These are phyloP conservation scores for Trebouxia sp. DNA, from an alignment of 139 green algal species.

Conservation along the genomic window DNA sequence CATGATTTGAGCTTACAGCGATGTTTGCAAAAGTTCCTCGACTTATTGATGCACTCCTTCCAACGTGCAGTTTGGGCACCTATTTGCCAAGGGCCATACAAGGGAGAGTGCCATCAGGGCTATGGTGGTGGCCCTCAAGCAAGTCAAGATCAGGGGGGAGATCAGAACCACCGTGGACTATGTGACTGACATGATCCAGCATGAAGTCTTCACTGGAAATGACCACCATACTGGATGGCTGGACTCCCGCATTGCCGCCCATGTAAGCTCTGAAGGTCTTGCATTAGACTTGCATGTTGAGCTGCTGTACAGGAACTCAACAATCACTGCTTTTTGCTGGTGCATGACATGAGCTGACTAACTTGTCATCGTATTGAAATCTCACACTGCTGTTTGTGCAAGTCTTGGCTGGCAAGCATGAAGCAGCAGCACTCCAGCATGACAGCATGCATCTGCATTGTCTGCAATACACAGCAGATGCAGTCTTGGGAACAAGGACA, in stretches of 20 bases:
- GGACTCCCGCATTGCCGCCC: conserved; percentile 88
- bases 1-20: conserved; percentile 48
- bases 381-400: no score
- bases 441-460: neutral
- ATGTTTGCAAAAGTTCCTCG: neutral
- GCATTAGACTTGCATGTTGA: neutral
- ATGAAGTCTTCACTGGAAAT: conserved; percentile 73
- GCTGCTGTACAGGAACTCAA: no score
- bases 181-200: conserved; percentile 81
- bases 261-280: conserved; percentile 54
- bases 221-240: conserved; percentile 95
- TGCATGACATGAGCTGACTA: no score
- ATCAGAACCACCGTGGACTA: conserved; percentile 94
- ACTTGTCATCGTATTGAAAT: no score
- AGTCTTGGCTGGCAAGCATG: no score
- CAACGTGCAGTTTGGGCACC: conserved; percentile 88
- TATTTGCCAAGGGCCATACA: conserved; percentile 91
- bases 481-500: no score
- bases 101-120: conserved; percentile 80
- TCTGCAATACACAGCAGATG: no score
- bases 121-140: conserved; percentile 94
- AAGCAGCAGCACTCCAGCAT: neutral
- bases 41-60: neutral
- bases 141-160: conserved; percentile 93
- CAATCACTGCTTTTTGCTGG: no score